Evolutionary conservation across 345 rosid genomes (phyloP).

Genomic region (Clausena lansium): DNA sequence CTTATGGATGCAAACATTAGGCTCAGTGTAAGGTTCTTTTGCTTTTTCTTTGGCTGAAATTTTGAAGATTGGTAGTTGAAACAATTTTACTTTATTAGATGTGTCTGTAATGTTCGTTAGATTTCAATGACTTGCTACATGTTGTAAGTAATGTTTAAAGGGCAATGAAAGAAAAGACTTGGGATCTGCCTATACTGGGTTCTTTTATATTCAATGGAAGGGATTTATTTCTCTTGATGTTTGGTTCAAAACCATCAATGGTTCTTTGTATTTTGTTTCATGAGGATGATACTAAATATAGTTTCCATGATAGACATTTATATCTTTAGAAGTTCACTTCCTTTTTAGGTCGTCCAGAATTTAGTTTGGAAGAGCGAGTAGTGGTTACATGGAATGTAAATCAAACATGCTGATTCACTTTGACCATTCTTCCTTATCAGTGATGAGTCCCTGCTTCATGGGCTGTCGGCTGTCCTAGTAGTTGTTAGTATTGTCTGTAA

Average conservation of each 20-base stretch:
- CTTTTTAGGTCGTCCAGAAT: neutral
- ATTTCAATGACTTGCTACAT: neutral
- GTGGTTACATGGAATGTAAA: neutral
- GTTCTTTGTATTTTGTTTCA: too few species aligned
- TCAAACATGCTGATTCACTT: neutral
- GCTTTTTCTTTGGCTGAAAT: neutral
- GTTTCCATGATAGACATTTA: neutral
- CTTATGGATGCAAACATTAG: slow-evolving; percentile 81
- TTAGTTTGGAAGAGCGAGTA: neutral
- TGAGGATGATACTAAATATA: too few species aligned
- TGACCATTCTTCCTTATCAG: neutral
- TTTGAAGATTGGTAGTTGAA: neutral
- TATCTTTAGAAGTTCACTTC: neutral
- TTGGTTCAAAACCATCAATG: neutral
- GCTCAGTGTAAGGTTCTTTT: slow-evolving; percentile 55
- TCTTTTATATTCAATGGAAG: neutral
- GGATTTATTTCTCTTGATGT: neutral
- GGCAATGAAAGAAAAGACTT: neutral
- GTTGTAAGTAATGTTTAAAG: neutral
- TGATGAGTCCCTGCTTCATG: too few species aligned
- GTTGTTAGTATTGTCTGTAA: neutral
- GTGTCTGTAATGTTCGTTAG: neutral
- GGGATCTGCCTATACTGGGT: neutral
- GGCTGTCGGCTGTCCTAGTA: neutral
- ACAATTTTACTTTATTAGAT: neutral